phyloP scores from a whole-genome alignment of 176 grass and related monocot species.

The Ensete glaucum region DNA sequence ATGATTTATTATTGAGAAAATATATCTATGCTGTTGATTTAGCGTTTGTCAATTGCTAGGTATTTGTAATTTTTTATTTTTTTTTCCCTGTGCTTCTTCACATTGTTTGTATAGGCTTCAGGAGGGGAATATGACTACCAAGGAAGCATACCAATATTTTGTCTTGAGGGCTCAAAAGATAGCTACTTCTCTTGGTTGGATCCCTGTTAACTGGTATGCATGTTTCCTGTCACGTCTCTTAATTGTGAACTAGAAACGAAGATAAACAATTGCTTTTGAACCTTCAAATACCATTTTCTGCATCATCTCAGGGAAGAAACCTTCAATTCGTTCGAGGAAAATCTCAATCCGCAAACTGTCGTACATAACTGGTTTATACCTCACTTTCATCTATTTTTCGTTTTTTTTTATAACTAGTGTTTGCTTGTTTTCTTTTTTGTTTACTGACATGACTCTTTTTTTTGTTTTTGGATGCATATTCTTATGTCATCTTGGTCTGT shows the following conservation, averaged over 20 bases:
- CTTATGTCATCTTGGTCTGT: background rate
- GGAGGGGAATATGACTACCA: conserved; percentile 73
- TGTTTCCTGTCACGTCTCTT: conserved; percentile 9
- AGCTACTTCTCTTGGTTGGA: conserved; percentile 66
- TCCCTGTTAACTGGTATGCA: conserved; percentile 80
- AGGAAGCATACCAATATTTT: conserved; percentile 93
- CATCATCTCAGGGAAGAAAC: conserved; percentile 80
- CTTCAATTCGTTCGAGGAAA: conserved; percentile 76
- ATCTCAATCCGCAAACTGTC: conserved; percentile 76
- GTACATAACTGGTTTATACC: conserved; percentile 77
- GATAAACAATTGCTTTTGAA: background rate
- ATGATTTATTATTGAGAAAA: background rate
- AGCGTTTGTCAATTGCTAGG: background rate
- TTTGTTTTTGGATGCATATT: background rate
- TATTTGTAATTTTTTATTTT: background rate
- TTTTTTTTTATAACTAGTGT: background rate
- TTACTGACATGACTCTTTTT: background rate
- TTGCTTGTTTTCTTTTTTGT: background rate
- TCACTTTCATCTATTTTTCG: background rate
- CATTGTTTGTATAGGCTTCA: conserved; percentile 41
- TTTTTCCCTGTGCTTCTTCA: background rate
- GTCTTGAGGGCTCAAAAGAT: conserved; percentile 81
- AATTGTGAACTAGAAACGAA: background rate
- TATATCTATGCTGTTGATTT: background rate
- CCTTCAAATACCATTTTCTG: conserved; percentile 1